Evolutionary conservation across 192 early-diverging fungal genomes (phyloP).

Genomic region (Backusella psychrophila): DNA sequence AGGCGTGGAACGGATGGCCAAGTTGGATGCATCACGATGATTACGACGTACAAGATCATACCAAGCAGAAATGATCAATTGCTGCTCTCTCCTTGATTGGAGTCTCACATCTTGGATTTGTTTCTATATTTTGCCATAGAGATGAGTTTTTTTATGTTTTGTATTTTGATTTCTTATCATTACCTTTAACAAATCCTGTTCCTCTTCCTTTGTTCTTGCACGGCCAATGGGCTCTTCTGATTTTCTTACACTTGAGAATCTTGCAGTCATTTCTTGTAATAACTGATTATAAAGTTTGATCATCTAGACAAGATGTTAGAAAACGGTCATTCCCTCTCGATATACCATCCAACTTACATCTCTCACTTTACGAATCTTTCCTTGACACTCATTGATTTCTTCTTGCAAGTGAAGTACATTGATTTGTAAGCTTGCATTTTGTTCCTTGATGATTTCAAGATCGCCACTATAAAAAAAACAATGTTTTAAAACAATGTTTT

Average conservation of each 20-base stretch:
- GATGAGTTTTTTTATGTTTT: too few species aligned
- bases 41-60: conserved; percentile 51
- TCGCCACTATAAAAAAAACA: conserved; percentile 25
- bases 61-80: conserved; percentile 83
- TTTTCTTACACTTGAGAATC: conserved; percentile 8
- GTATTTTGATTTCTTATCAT: not conserved
- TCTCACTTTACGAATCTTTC: conserved; percentile 33
- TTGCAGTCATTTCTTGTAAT: conserved; percentile 22
- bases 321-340: not conserved
- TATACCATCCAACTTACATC: conserved; percentile 19
- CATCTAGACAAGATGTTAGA: conserved; percentile 14
- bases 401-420: conserved; percentile 41
- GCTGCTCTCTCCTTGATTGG: conserved; percentile 74
- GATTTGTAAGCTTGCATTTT: conserved; percentile 46
- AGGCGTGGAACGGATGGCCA: conserved; percentile 51
- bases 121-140: conserved; percentile 38
- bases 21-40: conserved; percentile 39
- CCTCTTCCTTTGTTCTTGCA: conserved; percentile 31
- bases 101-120: conserved; percentile 71
- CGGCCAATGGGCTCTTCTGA: conserved; percentile 24
- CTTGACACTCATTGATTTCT: conserved; percentile 28
- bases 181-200: conserved; percentile 37
- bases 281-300: conserved; percentile 33
- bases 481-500: not conserved
- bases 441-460: conserved; percentile 52